Conservation (phyloP, 192 early-diverging fungal genomes). For the Coemansia sp. region DNA sequence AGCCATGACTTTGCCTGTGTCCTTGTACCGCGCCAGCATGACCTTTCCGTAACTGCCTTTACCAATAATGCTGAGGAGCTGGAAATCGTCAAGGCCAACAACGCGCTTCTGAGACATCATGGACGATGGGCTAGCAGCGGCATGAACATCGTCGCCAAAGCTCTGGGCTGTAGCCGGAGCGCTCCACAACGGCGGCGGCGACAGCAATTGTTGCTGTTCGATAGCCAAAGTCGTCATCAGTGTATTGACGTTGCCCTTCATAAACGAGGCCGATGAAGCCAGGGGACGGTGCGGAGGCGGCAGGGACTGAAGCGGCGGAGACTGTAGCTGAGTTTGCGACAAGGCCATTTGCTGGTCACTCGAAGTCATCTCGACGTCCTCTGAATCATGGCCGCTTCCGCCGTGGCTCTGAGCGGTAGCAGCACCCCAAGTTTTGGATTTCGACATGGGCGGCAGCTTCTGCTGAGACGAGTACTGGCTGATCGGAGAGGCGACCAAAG, state of each 20-base stretch:
- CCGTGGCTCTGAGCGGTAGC: constrained; percentile 2
- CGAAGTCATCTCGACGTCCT: constrained; percentile 24
- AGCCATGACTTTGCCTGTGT: constrained; percentile 66
- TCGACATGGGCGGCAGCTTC: constrained; percentile 20
- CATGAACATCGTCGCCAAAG: constrained; percentile 16
- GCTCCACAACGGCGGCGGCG: constrained; percentile 21
- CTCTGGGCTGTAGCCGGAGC: constrained; percentile 21
- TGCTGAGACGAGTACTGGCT: constrained; percentile 9
- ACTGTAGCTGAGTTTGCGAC: constrained; percentile 13
- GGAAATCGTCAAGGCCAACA: constrained; percentile 62
- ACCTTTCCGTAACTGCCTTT: constrained; percentile 80
- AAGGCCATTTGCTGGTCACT: constrained; percentile 12
- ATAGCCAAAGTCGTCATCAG: constrained; percentile 46
- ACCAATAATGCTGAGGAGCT: constrained; percentile 73
- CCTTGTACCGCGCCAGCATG: constrained; percentile 73
- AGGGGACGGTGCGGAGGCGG: neutral
- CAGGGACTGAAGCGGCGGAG: constrained; percentile 12
- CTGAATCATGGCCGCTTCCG: neutral
- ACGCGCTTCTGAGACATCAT: constrained; percentile 16
- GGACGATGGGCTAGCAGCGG: constrained; percentile 6
- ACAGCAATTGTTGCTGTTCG: constrained; percentile 12
- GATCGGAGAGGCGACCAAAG: constrained; percentile 8
- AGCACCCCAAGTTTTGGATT: constrained; percentile 29
- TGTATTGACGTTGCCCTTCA: constrained; percentile 47
- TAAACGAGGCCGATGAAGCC: constrained; percentile 4